These are phyloP conservation scores for Carnegiea gigantea DNA, from an alignment of 179 eudicot genomes.

Conservation along the genomic window DNA sequence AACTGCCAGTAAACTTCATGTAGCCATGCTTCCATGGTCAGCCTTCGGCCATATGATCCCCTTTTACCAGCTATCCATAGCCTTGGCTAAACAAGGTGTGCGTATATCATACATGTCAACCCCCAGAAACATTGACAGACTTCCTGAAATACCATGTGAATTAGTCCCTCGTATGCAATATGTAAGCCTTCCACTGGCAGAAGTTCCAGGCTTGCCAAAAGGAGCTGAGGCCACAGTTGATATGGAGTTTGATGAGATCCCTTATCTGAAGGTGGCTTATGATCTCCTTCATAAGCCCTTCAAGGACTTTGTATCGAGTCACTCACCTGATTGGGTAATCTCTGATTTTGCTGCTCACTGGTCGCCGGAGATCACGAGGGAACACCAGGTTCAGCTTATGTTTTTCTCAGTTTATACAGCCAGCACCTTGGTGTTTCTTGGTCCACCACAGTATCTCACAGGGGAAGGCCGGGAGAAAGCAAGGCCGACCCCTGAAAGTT, in stretches of 20 bases:
- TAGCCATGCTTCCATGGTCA: constrained; percentile 43
- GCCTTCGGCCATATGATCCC: constrained; percentile 56
- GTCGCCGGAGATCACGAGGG: constrained; percentile 33
- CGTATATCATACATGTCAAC: constrained; percentile 42
- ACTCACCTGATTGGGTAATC: constrained; percentile 35
- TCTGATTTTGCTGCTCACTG: constrained; percentile 37
- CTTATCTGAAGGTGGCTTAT: constrained; percentile 34
- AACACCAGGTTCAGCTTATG: constrained; percentile 25
- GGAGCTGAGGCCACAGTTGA: constrained; percentile 48
- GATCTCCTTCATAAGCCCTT: constrained; percentile 28
- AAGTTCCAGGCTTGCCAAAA: constrained; percentile 28
- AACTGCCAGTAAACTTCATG: constrained; percentile 18
- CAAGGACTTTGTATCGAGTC: constrained; percentile 16
- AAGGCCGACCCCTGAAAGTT: constrained; percentile 27
- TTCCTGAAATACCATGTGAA: constrained; percentile 36
- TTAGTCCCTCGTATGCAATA: constrained; percentile 26
- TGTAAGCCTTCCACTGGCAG: constrained; percentile 36
- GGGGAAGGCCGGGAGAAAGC: constrained; percentile 9
- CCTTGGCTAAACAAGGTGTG: constrained; percentile 35
- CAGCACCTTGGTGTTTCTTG: constrained; percentile 27
- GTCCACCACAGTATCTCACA: constrained; percentile 33
- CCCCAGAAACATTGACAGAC: constrained; percentile 42
- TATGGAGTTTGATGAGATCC: constrained; percentile 30
- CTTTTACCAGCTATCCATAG: constrained; percentile 32
- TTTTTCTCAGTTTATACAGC: constrained; percentile 40